Conservation (phyloP, 306 rosid species). For the Gastrolobium bilobum region DNA sequence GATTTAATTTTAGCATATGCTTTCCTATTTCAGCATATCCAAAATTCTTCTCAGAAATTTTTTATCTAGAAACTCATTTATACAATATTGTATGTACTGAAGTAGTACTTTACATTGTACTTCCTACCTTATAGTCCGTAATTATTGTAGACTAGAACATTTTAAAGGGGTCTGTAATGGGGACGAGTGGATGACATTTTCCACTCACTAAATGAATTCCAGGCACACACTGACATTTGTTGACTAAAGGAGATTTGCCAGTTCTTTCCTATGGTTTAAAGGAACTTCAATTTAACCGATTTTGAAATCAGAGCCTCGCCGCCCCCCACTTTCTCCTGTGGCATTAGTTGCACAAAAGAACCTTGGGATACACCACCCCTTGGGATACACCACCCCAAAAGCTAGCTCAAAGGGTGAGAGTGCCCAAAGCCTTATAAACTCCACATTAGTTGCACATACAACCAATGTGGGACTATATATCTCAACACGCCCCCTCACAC, state of each 20-base stretch:
- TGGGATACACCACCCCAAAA: too few relatives aligned
- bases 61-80: not conserved
- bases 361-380: too few relatives aligned
- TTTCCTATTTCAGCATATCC: conserved; percentile 47
- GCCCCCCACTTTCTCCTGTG: too few relatives aligned
- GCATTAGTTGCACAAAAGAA: too few relatives aligned
- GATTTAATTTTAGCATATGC: conserved; percentile 24
- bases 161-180: not conserved
- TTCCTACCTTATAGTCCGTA: not conserved
- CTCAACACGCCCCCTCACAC: too few relatives aligned
- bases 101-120: not conserved
- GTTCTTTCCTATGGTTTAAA: conserved; percentile 7
- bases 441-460: too few relatives aligned
- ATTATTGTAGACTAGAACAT: conserved; percentile 15
- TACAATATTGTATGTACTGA: not conserved
- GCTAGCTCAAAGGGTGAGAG: too few relatives aligned
- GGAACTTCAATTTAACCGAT: not conserved
- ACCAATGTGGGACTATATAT: too few relatives aligned
- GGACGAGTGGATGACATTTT: conserved; percentile 9
- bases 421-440: too few relatives aligned
- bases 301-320: not conserved
- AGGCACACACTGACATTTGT: not conserved
- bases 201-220: conserved; percentile 6
- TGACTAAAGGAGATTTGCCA: not conserved
- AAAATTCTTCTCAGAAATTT: conserved; percentile 1